Evolutionary conservation across 2,329 filamentous ascomycete genomes (phyloP), one percentile per base, ranked within the genome.

Genomic region (Cercospora brassicicola): DNA sequence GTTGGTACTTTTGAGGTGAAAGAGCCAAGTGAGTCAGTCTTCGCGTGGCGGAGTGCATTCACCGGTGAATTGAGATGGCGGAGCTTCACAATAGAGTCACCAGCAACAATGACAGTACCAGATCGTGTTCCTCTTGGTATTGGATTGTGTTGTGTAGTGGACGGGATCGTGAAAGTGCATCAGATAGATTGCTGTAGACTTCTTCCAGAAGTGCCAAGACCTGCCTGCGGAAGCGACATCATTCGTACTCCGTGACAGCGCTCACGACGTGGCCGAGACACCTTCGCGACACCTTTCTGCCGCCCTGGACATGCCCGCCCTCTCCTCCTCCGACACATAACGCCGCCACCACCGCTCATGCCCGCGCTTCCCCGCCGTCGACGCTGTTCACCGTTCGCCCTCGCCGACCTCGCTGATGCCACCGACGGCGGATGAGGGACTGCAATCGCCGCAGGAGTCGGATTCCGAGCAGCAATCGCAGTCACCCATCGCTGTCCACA

Each of bases 391-490:
- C 53, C 56, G 23, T 30, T 23, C 45, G 23, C 45, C 31, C 61
- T 18, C 30, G 13, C 71, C 69, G 71, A 64, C 71, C 59, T 69
- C 66, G 70, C 71, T 79, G 73, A 92, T 92, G 90, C 88, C 88
- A 86, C 85, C 88, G 80, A 82, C 86, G 78, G 83, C 86, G 79
- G 83, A 90, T 88, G 82, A 85, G 76, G 85, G 87, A 75, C 84
- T 87, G 81, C 87, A 90, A 80, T 88, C 89, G 78, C 86, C 90
- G 80, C 88, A 89, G 79, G 87, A 89, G 76, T 86, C 91, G 79
- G 89, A 91, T 76, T 82, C 88, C 77, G 89, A 89, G 73, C 42
- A 59, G 53, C 85, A 88, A 73, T 89, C 89, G 73, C 42, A 59
- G 53, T 85, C 88, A 73, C 87, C 89, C 67, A 82, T 86, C 77